Evolutionary conservation across 805 yeast genomes (phyloP).

Genomic region (Cyberlindnera mrakii): DNA sequence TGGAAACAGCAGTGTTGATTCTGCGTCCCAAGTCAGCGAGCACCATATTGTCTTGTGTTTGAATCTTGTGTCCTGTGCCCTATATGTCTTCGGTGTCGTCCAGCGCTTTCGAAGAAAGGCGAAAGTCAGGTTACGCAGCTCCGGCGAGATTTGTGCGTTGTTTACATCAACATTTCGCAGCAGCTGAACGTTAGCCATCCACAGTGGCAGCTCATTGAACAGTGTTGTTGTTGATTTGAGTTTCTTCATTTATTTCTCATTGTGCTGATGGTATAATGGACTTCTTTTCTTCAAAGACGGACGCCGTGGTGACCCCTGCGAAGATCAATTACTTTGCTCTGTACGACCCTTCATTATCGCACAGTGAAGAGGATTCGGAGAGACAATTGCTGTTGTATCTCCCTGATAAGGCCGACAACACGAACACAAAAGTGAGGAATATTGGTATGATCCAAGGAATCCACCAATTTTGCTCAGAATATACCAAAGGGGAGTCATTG

Average conservation of each 20-base stretch:
- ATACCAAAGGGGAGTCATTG: constrained; percentile 13
- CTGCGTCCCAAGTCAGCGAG: constrained; percentile 75
- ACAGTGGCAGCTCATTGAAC: too few species aligned
- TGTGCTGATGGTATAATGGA: constrained; percentile 15
- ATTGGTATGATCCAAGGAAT: constrained; percentile 39
- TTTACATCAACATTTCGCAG: too few species aligned
- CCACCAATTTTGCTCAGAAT: constrained; percentile 9
- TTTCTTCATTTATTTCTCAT: not conserved
- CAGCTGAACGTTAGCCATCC: too few species aligned
- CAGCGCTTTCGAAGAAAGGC: too few species aligned
- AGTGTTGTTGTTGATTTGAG: too few species aligned
- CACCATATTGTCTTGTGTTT: constrained; percentile 42
- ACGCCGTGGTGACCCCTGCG: constrained; percentile 8
- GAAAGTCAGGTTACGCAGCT: too few species aligned
- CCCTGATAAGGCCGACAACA: constrained; percentile 13
- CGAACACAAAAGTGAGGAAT: constrained; percentile 28
- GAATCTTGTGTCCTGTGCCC: not conserved
- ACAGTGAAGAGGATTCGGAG: constrained; percentile 23
- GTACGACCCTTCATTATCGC: constrained; percentile 32
- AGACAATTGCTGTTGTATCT: constrained; percentile 26
- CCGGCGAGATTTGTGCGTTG: too few species aligned
- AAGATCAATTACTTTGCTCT: constrained; percentile 27
- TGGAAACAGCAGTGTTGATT: constrained; percentile 67
- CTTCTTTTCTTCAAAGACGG: constrained; percentile 14
- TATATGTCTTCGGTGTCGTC: too few species aligned